These are phyloP conservation scores for Fusarium sp. DNA, from an alignment of 2,329 filamentous ascomycete species.

Conservation along the genomic window DNA sequence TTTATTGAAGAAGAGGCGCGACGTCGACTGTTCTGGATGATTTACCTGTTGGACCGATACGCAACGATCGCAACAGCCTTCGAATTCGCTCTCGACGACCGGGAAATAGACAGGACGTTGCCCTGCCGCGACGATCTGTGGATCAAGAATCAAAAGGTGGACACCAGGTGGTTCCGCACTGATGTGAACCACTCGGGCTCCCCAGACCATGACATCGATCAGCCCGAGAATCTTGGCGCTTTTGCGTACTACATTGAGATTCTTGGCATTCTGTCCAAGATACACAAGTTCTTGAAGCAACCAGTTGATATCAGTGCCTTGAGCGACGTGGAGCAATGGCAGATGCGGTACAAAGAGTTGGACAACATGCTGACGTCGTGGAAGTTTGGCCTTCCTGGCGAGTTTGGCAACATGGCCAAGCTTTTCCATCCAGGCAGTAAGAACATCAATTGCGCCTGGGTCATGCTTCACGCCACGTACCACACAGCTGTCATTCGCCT, in stretches of 20 bases:
- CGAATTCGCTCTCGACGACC: constrained; percentile 89
- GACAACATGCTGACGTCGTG: constrained; percentile 83
- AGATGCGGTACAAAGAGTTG: constrained; percentile 85
- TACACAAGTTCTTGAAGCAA: constrained; percentile 89
- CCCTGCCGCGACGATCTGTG: constrained; percentile 91
- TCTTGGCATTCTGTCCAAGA: constrained; percentile 85
- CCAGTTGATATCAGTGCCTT: constrained; percentile 89
- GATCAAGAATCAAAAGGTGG: constrained; percentile 83
- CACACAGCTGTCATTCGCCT: constrained; percentile 91
- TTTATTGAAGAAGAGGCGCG: constrained; percentile 92
- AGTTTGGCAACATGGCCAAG: constrained; percentile 87
- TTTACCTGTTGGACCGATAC: constrained; percentile 90
- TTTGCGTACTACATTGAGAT: constrained; percentile 95
- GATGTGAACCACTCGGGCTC: constrained; percentile 56
- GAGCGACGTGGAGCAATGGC: constrained; percentile 90
- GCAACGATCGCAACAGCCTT: constrained; percentile 92
- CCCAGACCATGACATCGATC: constrained; percentile 72
- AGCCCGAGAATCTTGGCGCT: constrained; percentile 84
- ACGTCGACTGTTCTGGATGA: constrained; percentile 91
- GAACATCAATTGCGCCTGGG: constrained; percentile 82
- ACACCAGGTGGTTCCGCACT: constrained; percentile 83
- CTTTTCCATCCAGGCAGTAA: constrained; percentile 79
- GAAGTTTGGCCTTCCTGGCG: constrained; percentile 84
- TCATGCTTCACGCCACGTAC: constrained; percentile 92
- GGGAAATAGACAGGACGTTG: constrained; percentile 87